phyloP scores from a whole-genome alignment of 768 basidiomycete genomes.

The Boletus rubropictus region DNA sequence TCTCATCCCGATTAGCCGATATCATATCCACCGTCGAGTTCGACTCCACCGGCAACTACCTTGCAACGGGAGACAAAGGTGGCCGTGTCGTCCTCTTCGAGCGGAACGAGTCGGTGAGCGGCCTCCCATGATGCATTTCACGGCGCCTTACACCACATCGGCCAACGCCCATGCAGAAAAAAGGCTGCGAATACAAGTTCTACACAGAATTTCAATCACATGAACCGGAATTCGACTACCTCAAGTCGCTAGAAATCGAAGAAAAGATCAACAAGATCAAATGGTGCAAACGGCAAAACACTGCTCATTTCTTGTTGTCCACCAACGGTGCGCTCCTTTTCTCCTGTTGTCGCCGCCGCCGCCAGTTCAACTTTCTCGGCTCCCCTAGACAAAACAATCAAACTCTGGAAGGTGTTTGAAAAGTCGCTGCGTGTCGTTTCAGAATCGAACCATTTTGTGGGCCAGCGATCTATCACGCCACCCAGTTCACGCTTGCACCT shows the following conservation, averaged over 20 bases:
- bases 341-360: background rate
- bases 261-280: slow-evolving; percentile 99
- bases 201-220: slow-evolving; percentile 99
- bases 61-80: slow-evolving; percentile 99
- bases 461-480: slow-evolving; percentile 62
- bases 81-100: slow-evolving; percentile 98
- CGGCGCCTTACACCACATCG: slow-evolving; percentile 18
- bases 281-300: slow-evolving; percentile 98
- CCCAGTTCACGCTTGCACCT: slow-evolving; percentile 57
- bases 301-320: slow-evolving; percentile 93
- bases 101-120: slow-evolving; percentile 88
- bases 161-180: slow-evolving; percentile 61
- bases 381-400: slow-evolving; percentile 93
- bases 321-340: slow-evolving; percentile 72
- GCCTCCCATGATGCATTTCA: slow-evolving; percentile 6
- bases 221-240: slow-evolving; percentile 99
- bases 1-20: slow-evolving; percentile 65
- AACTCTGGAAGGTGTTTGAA: slow-evolving; percentile 99
- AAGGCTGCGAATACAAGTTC: slow-evolving; percentile 99
- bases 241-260: slow-evolving; percentile 99
- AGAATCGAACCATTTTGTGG: slow-evolving; percentile 90
- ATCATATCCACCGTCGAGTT: slow-evolving; percentile 99
- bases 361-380: slow-evolving; percentile 1
- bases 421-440: slow-evolving; percentile 93
- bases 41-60: slow-evolving; percentile 98